phyloP scores from a whole-genome alignment of 2,329 filamentous ascomycete species.

The Beauveria sp. region DNA sequence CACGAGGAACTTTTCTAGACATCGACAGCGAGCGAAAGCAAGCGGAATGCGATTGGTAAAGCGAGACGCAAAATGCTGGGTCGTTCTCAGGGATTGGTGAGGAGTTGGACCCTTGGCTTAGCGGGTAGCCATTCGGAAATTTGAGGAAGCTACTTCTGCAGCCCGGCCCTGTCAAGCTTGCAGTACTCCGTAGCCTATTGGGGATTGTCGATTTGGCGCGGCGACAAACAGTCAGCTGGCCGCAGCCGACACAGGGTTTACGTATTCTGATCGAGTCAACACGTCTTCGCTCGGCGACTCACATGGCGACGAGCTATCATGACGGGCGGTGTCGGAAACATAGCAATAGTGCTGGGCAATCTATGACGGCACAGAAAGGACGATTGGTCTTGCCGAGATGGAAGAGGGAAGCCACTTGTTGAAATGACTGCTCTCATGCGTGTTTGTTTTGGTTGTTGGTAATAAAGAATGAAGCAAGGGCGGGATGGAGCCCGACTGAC shows the following conservation, averaged over 20 bases:
- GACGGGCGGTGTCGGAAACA: neutral
- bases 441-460: neutral
- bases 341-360: neutral
- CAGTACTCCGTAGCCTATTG: neutral
- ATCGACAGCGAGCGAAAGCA: neutral
- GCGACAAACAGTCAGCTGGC: neutral
- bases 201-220: neutral
- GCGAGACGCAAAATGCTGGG: neutral
- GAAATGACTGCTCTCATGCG: neutral
- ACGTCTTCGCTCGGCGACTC: neutral
- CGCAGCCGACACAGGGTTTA: neutral
- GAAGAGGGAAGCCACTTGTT: neutral
- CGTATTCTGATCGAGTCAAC: conserved; percentile 12
- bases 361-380: neutral
- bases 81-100: too few species aligned
- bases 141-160: neutral
- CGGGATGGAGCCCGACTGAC: too few species aligned
- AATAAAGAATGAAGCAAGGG: too few species aligned
- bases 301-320: neutral
- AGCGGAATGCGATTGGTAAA: neutral
- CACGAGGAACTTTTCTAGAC: neutral
- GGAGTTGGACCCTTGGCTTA: neutral
- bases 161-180: too few species aligned
- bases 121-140: neutral
- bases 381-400: neutral